Base-by-base conservation (phyloP, 306 rosid species). In the Fragaria iinumae region DNA sequence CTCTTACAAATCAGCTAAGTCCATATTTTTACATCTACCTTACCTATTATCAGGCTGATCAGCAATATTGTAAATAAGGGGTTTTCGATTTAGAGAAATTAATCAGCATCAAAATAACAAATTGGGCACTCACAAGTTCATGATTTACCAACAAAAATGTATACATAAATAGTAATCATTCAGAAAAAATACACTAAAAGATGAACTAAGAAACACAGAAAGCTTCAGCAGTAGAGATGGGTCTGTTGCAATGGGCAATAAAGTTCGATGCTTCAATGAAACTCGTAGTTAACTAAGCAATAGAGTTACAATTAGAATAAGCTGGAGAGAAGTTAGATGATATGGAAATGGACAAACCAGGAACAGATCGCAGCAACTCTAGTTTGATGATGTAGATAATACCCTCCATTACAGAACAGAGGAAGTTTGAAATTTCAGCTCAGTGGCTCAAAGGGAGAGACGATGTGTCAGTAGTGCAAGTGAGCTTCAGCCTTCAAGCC, bases 311-410 rank as follows among this genome's bases (percentile, higher is more conserved):
- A 57, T 57, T 8, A 21, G 4, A 25, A 57, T 23, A 5, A 57
- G 4, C 2, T 16, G 38, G 38, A 34, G 4, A 8, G 16, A 13
- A 36, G 55, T 3, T 1, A 23, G 38, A 53, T 72, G 65, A 64
- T 14, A 32, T 16, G 79, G 25, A 7, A 70, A 53, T 11, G 74
- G 78, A 84, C 85, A 74, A 79, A 90, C 88, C 91, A 86, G 84
- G 81, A 71, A 80, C 36, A 13, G 65, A 17, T 14, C 3, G 67
- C 57, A 8, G 76, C 21, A 45, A 48, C 76, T 74, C 76, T 13
- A 59, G 41, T 63, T 48, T 76, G 73, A 77, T 11, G 75, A 76
- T 11, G 76, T 1, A 21, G 84, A 75, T 34, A 34, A 38, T 23
- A 73, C 67, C 69, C 23, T 53, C 76, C 72, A 78, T 49, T 13